Evolutionary conservation across 441 rosid species (phyloP).

Genomic region (Hura crepitans): DNA sequence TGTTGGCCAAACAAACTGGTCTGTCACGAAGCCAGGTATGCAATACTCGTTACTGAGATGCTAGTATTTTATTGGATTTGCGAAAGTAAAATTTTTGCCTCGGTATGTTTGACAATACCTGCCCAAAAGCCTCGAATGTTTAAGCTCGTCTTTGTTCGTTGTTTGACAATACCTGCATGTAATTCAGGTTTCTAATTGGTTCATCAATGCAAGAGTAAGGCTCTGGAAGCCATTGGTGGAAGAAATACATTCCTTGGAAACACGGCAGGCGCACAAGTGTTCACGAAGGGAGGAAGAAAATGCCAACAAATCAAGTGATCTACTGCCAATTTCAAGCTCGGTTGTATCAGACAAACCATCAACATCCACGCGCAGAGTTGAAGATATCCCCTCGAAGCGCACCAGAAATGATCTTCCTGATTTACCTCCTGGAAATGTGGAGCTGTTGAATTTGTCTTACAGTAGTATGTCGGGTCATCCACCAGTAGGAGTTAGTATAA

Average conservation of each 20-base stretch:
- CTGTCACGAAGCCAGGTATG: constrained; percentile 79
- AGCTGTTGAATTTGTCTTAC: constrained; percentile 34
- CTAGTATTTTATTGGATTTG: no score
- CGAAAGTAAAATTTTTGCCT: no score
- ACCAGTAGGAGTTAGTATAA: constrained; percentile 37
- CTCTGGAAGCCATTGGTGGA: constrained; percentile 97
- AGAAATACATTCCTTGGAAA: constrained; percentile 79
- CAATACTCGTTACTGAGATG: constrained; percentile 7
- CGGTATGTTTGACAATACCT: no score
- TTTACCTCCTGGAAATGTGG: constrained; percentile 32
- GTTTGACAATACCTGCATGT: background rate
- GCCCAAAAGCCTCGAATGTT: background rate
- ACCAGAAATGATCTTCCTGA: constrained; percentile 30
- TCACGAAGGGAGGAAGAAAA: constrained; percentile 34
- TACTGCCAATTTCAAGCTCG: constrained; percentile 26
- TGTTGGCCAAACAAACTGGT: constrained; percentile 89
- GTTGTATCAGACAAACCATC: constrained; percentile 35
- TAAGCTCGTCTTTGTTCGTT: background rate
- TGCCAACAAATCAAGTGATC: constrained; percentile 35
- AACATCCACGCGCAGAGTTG: constrained; percentile 36
- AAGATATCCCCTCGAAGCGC: constrained; percentile 43
- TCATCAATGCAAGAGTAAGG: constrained; percentile 86
- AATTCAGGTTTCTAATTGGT: constrained; percentile 82
- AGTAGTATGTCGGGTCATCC: constrained; percentile 38
- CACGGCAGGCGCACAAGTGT: constrained; percentile 51